Evolutionary conservation across 2,329 filamentous ascomycete species (phyloP), one percentile per base, ranked within the genome.

Genomic region (Penicillium expansum): DNA sequence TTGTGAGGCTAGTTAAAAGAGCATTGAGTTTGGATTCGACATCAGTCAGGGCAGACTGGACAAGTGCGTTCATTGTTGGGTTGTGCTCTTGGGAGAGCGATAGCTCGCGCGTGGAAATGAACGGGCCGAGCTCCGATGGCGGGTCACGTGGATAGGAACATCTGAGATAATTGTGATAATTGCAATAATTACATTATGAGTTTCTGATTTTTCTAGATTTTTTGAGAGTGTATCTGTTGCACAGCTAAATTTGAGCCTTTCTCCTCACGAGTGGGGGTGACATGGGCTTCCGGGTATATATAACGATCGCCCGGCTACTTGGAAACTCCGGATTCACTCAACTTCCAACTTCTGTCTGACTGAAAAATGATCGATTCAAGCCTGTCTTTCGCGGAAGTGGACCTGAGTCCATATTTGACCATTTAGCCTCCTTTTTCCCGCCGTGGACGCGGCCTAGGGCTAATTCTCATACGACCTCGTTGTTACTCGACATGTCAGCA

Each of bases 401-500:
- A 42, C 10, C 63, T 22, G 37, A 48, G 5, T 30, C 48, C 3
- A 29, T 8, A 60, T 29, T 32, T 67, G 14, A 37, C 61, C 16
- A 38, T 71, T 0, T 69, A 71, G n/a, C 71, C 75, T 20, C 81
- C 80, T 24, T 74, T 83, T 6, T 80, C 80, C n/a, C 76, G 79
- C 32, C 72, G 74, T 48, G 79, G 79, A 8, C 67, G 67, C 37
- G 81, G 81, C 0, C 81, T 81, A 0, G 80, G 79, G 0, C 63
- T 83, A 1, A 67, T 83, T 7, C 62, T 83, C 13, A 60, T 83
- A 4, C 63, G 77, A 1, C 73, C 79, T 7, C 61, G 67, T 38
- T 65, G 43, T 33, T 58, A 62, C 71, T 42, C 61, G 48, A 48
- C 65, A 67, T 59, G 59, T 8, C 62, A 67, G 35, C 52, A 65